Conservation (phyloP, 768 basidiomycete species). For the Tulasnella sp. region DNA sequence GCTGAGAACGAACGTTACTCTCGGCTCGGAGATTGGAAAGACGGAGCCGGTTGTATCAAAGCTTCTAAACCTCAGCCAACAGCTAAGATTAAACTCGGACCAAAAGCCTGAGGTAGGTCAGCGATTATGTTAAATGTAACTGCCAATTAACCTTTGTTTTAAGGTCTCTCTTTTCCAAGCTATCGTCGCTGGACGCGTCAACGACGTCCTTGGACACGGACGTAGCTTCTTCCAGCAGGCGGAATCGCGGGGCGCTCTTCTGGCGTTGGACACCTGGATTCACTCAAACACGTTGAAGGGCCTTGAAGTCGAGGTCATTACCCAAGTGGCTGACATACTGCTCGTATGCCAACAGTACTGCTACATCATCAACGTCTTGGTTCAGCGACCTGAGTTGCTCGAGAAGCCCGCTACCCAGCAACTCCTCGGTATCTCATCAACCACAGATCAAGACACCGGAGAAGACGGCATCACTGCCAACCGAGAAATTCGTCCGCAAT, state of each 20-base stretch:
- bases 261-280: constrained; percentile 15
- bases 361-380: background rate
- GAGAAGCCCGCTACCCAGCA: background rate
- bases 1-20: background rate
- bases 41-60: too few relatives aligned
- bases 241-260: background rate
- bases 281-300: background rate
- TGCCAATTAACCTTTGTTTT: background rate
- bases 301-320: background rate
- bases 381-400: background rate
- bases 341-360: background rate
- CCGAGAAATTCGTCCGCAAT: background rate
- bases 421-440: constrained; percentile 10
- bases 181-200: background rate
- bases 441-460: background rate
- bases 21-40: background rate
- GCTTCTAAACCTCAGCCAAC: background rate
- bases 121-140: background rate
- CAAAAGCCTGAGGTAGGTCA: background rate
- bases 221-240: background rate
- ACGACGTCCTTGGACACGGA: background rate
- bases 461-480: background rate
- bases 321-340: background rate
- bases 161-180: background rate
- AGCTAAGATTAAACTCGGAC: background rate